A percentile compares a stretch with the other conserved stretches of the same genome.
phyloP scores from a whole-genome alignment of 768 basidiomycete genomes.

The Cubamyces lactineus region DNA sequence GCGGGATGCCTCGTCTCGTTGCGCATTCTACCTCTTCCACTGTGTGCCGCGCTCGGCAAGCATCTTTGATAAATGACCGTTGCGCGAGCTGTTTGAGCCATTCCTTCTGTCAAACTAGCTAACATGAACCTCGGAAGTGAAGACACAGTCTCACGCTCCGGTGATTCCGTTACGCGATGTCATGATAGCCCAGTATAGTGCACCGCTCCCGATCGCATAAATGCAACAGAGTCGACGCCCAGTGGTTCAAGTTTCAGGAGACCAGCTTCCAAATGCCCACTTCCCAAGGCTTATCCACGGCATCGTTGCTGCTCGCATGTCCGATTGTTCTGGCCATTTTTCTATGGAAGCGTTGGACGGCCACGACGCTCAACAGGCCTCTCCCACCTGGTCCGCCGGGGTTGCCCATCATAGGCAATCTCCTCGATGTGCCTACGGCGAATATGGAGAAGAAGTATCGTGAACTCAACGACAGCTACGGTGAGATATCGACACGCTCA shows the following conservation, averaged over 20 bases:
- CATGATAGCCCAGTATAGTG: background rate
- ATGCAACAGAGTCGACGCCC: background rate
- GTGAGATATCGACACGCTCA: background rate
- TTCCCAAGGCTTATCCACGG: too few species aligned
- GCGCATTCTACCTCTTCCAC: too few species aligned
- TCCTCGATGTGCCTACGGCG: slow-evolving; percentile 19
- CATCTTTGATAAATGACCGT: too few species aligned
- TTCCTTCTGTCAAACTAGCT: too few species aligned
- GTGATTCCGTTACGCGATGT: background rate
- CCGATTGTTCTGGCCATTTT: background rate
- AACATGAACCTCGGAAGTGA: too few species aligned
- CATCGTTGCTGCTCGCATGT: background rate
- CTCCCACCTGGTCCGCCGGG: slow-evolving; percentile 27
- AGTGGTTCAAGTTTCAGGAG: background rate
- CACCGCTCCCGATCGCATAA: too few species aligned
- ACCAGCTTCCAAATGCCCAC: too few species aligned
- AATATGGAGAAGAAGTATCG: slow-evolving; percentile 5
- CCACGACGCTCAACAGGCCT: background rate
- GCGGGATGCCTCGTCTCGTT: too few species aligned
- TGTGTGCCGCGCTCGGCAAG: too few species aligned
- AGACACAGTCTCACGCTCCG: background rate
- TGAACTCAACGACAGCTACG: slow-evolving; percentile 11
- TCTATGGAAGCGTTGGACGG: background rate
- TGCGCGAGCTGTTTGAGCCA: too few species aligned
- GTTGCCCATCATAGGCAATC: slow-evolving; percentile 23